Conservation (phyloP, 495 filamentous ascomycete genomes). For the Xeromyces bisporus region DNA sequence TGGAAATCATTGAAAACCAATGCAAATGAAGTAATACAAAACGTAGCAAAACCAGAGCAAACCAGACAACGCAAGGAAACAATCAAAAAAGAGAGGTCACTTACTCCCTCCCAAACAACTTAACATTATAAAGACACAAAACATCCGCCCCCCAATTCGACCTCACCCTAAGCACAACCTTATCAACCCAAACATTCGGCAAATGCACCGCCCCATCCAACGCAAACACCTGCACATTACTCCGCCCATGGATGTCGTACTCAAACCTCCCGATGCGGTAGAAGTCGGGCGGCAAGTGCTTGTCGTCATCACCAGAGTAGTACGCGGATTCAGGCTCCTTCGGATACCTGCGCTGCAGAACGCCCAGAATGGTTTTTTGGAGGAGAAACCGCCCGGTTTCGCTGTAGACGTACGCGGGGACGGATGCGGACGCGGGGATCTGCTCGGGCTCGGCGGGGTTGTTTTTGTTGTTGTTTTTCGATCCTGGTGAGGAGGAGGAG, state of each 20-base stretch:
- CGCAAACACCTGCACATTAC: slow-evolving; percentile 21
- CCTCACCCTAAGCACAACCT: slow-evolving; percentile 27
- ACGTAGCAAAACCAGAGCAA: no score
- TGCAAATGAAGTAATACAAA: no score
- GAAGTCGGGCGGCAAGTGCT: slow-evolving; percentile 16
- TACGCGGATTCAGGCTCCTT: slow-evolving; percentile 14
- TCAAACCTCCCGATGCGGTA: slow-evolving; percentile 29
- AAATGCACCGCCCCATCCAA: slow-evolving; percentile 20
- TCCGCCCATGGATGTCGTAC: slow-evolving; percentile 20
- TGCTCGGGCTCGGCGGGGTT: neutral
- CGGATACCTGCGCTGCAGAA: slow-evolving; percentile 13
- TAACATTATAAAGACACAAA: slow-evolving; percentile 32
- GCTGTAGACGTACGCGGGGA: neutral
- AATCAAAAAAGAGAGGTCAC: no score
- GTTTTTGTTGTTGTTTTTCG: neutral
- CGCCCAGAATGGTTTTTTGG: slow-evolving; percentile 16
- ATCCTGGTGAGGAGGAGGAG: no score
- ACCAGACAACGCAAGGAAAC: no score
- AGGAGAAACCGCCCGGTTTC: slow-evolving; percentile 9
- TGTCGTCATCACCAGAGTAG: slow-evolving; percentile 12
- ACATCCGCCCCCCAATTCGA: slow-evolving; percentile 30
- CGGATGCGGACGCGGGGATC: neutral
- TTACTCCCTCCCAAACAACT: slow-evolving; percentile 24
- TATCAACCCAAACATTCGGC: slow-evolving; percentile 19
- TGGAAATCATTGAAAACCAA: no score